A percentile compares a stretch with the other conserved stretches of the same genome.
Evolutionary conservation across 2,329 filamentous ascomycete genomes (phyloP).

Genomic region (Taxawa tesnikishii): DNA sequence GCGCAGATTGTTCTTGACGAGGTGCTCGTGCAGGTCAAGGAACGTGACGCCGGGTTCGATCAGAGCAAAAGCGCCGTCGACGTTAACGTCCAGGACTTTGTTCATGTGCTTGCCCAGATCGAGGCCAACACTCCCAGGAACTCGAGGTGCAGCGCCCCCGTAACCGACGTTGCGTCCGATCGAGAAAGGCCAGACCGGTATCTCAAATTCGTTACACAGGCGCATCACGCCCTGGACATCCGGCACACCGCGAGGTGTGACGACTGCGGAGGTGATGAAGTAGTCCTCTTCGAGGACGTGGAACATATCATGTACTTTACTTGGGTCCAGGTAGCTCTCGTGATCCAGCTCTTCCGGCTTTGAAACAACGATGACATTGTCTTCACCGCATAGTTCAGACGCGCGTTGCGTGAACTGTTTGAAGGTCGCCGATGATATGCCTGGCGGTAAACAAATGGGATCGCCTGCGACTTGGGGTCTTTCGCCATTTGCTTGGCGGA

Average conservation of each 20-base stretch:
- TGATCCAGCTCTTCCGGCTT: constrained; percentile 3
- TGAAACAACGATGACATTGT: constrained; percentile 6
- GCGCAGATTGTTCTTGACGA: constrained; percentile 28
- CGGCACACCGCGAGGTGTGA: constrained; percentile 21
- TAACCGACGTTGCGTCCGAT: constrained; percentile 42
- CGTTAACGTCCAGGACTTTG: constrained; percentile 38
- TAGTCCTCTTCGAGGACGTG: constrained; percentile 29
- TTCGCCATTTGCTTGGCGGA: neutral
- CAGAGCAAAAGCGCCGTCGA: constrained; percentile 35
- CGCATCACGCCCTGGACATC: constrained; percentile 36
- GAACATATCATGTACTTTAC: constrained; percentile 8
- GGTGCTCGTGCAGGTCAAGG: constrained; percentile 37
- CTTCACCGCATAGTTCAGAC: neutral
- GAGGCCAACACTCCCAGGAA: constrained; percentile 38
- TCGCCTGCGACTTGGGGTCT: constrained; percentile 1
- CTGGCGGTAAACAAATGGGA: constrained; percentile 3
- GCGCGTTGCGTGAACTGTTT: constrained; percentile 1
- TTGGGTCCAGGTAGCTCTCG: constrained; percentile 6
- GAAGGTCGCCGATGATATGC: constrained; percentile 1
- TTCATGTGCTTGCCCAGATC: constrained; percentile 44
- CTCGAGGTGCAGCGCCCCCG: constrained; percentile 41
- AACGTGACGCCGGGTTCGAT: constrained; percentile 46
- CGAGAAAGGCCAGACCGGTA: constrained; percentile 38
- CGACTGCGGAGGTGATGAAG: constrained; percentile 32
- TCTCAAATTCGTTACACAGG: constrained; percentile 31